Evolutionary conservation across 345 rosid genomes (phyloP), one percentile per base, ranked within the genome.

Genomic region (Noccaea caerulescens): DNA sequence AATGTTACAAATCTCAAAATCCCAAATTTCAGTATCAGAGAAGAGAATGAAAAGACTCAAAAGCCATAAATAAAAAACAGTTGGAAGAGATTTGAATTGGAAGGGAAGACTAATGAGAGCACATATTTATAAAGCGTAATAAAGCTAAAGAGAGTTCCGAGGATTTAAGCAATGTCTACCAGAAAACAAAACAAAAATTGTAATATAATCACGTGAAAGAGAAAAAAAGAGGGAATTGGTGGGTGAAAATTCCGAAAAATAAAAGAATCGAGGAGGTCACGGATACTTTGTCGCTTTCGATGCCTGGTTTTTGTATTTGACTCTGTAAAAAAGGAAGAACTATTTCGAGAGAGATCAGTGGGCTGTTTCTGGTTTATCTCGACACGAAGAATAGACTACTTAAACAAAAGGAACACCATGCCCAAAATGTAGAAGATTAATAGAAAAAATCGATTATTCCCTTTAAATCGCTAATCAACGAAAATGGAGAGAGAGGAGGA

Each of bases 211-310:
- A 77, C 77, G 72, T 72, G 77, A 66, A 63, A 11, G 58, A 60
- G 36, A 45, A 66, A 38, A 54, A 33, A 34, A 39, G 2, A 25
- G 20, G 58, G 45, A 43, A 51, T 34, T 67, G 39, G 39, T 43
- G 49, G 50, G 47, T 53, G 55, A 42, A 57, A 56, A 42, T 32
- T 32, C 37, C 5, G 23, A 46, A 11, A 69, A 55, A 38, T 2
- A 34, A 55, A 47, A 30, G 59, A 64, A 47, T 30, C 4, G 66
- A 46, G 54, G 54, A 58, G 44, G 76, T 72, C 80, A 72, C 80
- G 77, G 80, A 77, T 77, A 6, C 20, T 66, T 71, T 77, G 80
- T 77, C 77, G 51, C 43, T 33, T 57, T 76, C 72, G 30, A 10
- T 64, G 42, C 16, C 4, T 62, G 20, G 46, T 12, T 69, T 39